Evolutionary conservation across 805 yeast species (phyloP), one percentile per base, ranked within the genome.

Genomic region (Sporopachydermia lactativora): DNA sequence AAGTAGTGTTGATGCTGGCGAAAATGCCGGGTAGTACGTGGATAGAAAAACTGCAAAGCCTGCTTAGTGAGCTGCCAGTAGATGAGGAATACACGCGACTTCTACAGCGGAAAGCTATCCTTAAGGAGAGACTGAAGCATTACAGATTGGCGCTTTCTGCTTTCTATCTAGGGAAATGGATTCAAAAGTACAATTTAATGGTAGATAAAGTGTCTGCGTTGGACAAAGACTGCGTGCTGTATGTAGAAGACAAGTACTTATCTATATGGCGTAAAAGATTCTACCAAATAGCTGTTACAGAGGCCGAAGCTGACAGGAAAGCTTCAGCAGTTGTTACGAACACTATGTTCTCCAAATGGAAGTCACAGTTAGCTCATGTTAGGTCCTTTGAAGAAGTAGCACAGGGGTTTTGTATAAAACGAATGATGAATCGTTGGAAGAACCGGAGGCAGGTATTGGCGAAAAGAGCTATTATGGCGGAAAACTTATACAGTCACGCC

Each of bases 141-240:
- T 24, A 24, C n/a, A 24, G n/a, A 8, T n/a, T 24, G n/a, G 31
- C 31, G 8, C 13, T 24, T 24, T 8, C 31, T 24, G 31, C 31
- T 24, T 24, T 24, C n/a, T 24, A 24, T 24, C 31, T 24, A 24
- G 31, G 31, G n/a, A 24, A 24, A 24, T 24, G 31, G 31, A 24
- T 24, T 24, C 31, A 24, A 24, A 8, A n/a, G 8, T 24, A 8
- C n/a, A 24, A 24, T 24, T n/a, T 24, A n/a, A 24, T 8, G 8
- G 31, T 24, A n/a, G 31, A 24, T 8, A 8, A n/a, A 8, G 13
- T 8, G n/a, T 8, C n/a, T 8, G 31, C 8, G 13, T n/a, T 24
- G 8, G 31, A 24, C n/a, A 8, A 24, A n/a, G n/a, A 24, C 31
- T 24, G 31, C n/a, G n/a, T 8, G 8, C 8, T 24, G n/a, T 24